These are phyloP conservation scores for Puccinia brachypodii DNA, from an alignment of 1,284 basidiomycete genomes.

Conservation along the genomic window DNA sequence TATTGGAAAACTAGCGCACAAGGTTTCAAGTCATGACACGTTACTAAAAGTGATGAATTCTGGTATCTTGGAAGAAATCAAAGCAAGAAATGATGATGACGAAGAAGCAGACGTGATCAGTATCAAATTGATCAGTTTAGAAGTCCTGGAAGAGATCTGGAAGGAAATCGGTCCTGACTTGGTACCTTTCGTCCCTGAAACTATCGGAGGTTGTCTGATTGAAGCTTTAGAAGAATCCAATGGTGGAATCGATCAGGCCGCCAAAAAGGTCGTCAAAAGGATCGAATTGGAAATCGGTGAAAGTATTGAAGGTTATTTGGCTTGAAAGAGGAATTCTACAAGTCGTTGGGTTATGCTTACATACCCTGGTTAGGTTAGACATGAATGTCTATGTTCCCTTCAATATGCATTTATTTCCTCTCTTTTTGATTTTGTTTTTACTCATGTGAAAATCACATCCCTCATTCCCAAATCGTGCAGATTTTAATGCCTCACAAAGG, in stretches of 20 bases:
- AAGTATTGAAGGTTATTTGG: slow-evolving; percentile 46
- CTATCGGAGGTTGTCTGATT: slow-evolving; percentile 54
- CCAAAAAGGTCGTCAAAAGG: slow-evolving; percentile 44
- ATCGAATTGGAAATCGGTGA: slow-evolving; percentile 47
- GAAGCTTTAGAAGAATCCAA: slow-evolving; percentile 46
- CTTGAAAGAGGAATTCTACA: no score
- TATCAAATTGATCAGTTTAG: slow-evolving; percentile 69
- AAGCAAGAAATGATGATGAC: slow-evolving; percentile 64
- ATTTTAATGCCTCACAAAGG: no score
- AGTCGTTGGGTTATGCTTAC: no score
- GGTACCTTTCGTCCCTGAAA: slow-evolving; percentile 62
- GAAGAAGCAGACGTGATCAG: slow-evolving; percentile 63
- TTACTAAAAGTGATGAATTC: slow-evolving; percentile 69
- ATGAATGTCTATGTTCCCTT: background rate
- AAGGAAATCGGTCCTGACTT: slow-evolving; percentile 64
- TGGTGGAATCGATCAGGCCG: slow-evolving; percentile 28
- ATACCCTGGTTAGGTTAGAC: background rate
- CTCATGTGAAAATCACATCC: no score
- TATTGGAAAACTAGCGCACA: slow-evolving; percentile 67
- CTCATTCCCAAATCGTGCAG: no score
- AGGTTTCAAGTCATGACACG: slow-evolving; percentile 76
- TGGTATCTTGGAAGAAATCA: slow-evolving; percentile 34
- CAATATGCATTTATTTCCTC: background rate
- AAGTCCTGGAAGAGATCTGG: slow-evolving; percentile 75
- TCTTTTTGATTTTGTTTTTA: background rate